A percentile compares a stretch with the other conserved stretches of the same genome.
Conservation (phyloP, 1,139 yeast species). For the Hansenula lynferdii region DNA sequence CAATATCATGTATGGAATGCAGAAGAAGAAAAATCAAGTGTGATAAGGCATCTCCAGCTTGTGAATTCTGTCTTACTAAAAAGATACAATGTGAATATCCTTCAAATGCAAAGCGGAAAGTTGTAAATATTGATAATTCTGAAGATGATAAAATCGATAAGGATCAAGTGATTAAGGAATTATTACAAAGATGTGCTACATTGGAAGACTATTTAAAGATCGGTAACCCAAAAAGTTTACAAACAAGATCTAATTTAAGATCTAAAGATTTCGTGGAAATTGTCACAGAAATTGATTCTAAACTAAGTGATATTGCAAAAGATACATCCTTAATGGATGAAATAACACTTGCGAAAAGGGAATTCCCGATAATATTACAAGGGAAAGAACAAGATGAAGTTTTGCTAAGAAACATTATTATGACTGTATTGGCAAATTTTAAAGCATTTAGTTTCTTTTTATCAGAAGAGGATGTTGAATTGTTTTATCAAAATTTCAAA, state of each 20-base stretch:
- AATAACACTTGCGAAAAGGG: not conserved
- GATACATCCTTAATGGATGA: not conserved
- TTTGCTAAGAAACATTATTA: not conserved
- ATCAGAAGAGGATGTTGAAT: not conserved
- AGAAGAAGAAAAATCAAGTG: slow-evolving; percentile 1
- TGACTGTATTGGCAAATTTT: not conserved
- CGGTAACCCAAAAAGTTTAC: no score
- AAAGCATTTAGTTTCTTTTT: slow-evolving; percentile 1
- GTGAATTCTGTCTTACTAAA: not conserved
- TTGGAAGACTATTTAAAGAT: slow-evolving; percentile 1
- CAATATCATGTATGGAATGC: not conserved
- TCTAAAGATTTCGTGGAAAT: not conserved
- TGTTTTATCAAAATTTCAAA: slow-evolving; percentile 1
- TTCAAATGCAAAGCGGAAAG: not conserved
- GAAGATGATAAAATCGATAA: not conserved
- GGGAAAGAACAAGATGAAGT: slow-evolving; percentile 2
- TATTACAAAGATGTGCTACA: slow-evolving; percentile 1
- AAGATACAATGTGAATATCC: slow-evolving; percentile 1
- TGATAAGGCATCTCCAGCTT: not conserved
- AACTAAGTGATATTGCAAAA: not conserved
- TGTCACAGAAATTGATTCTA: not conserved
- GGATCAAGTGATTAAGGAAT: not conserved
- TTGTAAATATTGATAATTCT: not conserved
- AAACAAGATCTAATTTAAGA: not conserved
- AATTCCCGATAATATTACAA: not conserved